Evolutionary conservation across 2,329 filamentous ascomycete species (phyloP).

Genomic region (Exophiala sp.): DNA sequence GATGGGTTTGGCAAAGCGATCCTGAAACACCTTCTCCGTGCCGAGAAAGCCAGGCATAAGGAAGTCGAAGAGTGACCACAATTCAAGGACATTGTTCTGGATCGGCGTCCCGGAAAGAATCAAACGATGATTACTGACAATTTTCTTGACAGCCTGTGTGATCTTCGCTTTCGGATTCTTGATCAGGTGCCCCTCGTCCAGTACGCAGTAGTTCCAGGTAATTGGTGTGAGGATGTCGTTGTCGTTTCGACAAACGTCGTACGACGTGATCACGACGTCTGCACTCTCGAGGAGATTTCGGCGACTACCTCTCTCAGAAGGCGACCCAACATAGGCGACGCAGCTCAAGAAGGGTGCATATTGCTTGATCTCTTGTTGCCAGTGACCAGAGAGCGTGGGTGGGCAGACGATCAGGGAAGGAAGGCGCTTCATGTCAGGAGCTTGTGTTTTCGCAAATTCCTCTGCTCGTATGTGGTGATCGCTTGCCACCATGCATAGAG

Average conservation of each 20-base stretch:
- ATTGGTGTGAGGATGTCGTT: slow-evolving; percentile 76
- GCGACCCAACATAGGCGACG: slow-evolving; percentile 86
- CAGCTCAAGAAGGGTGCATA: slow-evolving; percentile 93
- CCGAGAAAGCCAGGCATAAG: slow-evolving; percentile 98
- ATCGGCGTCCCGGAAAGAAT: slow-evolving; percentile 97
- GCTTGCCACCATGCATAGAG: slow-evolving; percentile 94
- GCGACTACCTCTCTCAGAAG: slow-evolving; percentile 71
- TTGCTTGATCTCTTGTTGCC: slow-evolving; percentile 95
- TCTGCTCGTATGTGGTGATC: slow-evolving; percentile 92
- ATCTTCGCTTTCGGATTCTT: slow-evolving; percentile 99
- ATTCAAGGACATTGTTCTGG: slow-evolving; percentile 93
- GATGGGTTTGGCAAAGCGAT: slow-evolving; percentile 92
- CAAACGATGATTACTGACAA: slow-evolving; percentile 87
- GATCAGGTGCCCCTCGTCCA: slow-evolving; percentile 96
- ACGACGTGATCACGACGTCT: slow-evolving; percentile 94
- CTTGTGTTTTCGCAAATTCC: slow-evolving; percentile 78
- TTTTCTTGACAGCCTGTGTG: slow-evolving; percentile 82
- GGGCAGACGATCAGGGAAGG: slow-evolving; percentile 95
- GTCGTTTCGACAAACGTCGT: slow-evolving; percentile 96
- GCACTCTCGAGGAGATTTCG: slow-evolving; percentile 68
- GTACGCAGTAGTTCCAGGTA: slow-evolving; percentile 95
- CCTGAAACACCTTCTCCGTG: slow-evolving; percentile 93
- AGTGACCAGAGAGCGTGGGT: slow-evolving; percentile 92
- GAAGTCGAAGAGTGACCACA: slow-evolving; percentile 98
- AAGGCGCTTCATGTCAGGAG: slow-evolving; percentile 71